Evolutionary conservation across 805 yeast genomes (phyloP), one percentile per base, ranked within the genome.

Genomic region (Osmozyma mogii): DNA sequence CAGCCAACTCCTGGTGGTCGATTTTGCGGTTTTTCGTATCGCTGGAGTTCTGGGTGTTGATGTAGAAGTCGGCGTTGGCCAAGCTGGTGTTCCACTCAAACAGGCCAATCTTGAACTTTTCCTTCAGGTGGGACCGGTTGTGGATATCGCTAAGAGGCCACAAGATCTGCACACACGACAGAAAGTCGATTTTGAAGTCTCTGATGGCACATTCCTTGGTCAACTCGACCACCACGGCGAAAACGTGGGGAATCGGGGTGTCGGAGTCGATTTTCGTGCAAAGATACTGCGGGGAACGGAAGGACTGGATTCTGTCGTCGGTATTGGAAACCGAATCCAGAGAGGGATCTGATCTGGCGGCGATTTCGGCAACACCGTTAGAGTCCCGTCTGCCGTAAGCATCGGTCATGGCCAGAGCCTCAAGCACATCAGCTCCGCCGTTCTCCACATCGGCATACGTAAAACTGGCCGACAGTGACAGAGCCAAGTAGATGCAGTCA

Each of bases 61-160:
- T 53, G 40, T 52, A 73, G 34, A 58, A 62, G 42, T 68, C 75
- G 22, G 66, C 67, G 30, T 70, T 68, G 2, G 50, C 36, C 12
- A 61, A 44, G 9, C 45, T 49, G 9, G 44, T 28, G 10, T 29
- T 35, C 79, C 80, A 74, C 23, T 56, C 60, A 35, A 63, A 33
- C 15, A 52, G 48, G 2, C 78, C 78, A 5, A 70, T 52, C 25
- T 60, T 61, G 44, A 68, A 73, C 25, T 52, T 53, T 38, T 75
- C 81, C 34, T 58, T 67, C 19, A 52, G 48, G 22, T 57, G 59
- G 4, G 56, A 34, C 30, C 63, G 64, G 29, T 65, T 61, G 23
- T 68, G 67, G 1, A 72, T 72, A 10, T 73, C 71, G 8, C 72
- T 72, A 21, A 61, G 55, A 4, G 72, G 72, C 81, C 81, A 75